A percentile compares a stretch with the other conserved stretches of the same genome.
phyloP scores from a whole-genome alignment of 257 asterid genomes.

The Verbena officinalis region DNA sequence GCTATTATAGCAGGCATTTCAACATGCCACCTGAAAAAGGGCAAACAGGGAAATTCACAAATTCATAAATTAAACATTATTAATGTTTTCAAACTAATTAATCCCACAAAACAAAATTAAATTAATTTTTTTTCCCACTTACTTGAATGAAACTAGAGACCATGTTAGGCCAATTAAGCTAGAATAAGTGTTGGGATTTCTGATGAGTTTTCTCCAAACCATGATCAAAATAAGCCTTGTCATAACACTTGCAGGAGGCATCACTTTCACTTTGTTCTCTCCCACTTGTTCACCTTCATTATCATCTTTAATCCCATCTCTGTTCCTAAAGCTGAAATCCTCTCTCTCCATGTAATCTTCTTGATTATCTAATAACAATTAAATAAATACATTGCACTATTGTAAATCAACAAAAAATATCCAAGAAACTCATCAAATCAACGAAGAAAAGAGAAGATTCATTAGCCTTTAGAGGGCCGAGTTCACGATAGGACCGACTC shows the following conservation, averaged over 20 bases:
- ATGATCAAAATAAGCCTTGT: constrained; percentile 67
- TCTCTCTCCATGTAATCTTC: constrained; percentile 36
- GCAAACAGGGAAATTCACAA: not conserved
- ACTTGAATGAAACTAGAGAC: constrained; percentile 73
- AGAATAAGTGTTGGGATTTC: constrained; percentile 76
- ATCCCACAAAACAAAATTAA: not conserved
- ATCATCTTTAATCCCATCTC: constrained; percentile 30
- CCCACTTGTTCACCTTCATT: constrained; percentile 39
- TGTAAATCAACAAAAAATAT: not conserved
- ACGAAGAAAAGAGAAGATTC: not conserved
- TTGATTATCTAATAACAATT: constrained; percentile 17
- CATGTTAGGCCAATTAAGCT: constrained; percentile 62
- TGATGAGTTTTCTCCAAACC: constrained; percentile 80
- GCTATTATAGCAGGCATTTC: constrained; percentile 73
- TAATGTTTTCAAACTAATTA: too few species aligned
- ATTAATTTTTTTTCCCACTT: not conserved
- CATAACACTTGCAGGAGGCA: constrained; percentile 83
- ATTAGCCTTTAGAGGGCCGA: too few species aligned
- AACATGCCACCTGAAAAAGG: constrained; percentile 56
- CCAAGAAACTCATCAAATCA: not conserved
- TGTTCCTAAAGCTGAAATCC: constrained; percentile 36
- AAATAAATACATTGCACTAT: not conserved
- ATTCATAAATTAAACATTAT: not conserved
- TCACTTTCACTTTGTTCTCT: constrained; percentile 45
- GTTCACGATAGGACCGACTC: too few species aligned